Base-by-base conservation (phyloP, 345 rosid genomes). In the Microcos paniculata region DNA sequence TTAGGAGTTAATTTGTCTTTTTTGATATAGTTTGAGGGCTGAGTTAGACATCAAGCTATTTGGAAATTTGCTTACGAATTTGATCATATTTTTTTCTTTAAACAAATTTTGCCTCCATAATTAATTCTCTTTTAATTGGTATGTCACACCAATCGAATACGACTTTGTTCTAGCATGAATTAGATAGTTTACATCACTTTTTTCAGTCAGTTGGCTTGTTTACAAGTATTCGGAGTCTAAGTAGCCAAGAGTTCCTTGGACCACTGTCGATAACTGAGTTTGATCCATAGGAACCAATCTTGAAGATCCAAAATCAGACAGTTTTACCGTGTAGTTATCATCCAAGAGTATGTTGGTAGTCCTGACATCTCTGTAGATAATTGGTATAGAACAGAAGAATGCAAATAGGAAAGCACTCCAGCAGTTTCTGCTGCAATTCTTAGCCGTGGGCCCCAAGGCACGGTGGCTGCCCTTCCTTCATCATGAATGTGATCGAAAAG, bases 111-210 rank as follows among this genome's bases (percentile, higher is more conserved):
- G n/a, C n/a, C n/a, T n/a, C n/a, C n/a, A n/a, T n/a, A n/a, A n/a
- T n/a, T n/a, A n/a, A n/a, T n/a, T n/a, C n/a, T n/a, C n/a, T n/a
- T n/a, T n/a, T n/a, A n/a, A n/a, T n/a, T n/a, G n/a, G n/a, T n/a
- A n/a, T n/a, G n/a, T n/a, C n/a, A n/a, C n/a, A n/a, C n/a, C n/a
- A n/a, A n/a, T n/a, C n/a, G n/a, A n/a, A n/a, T n/a, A n/a, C n/a
- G n/a, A n/a, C n/a, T n/a, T n/a, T n/a, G n/a, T n/a, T n/a, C n/a
- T n/a, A n/a, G n/a, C n/a, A n/a, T n/a, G n/a, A n/a, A n/a, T n/a
- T n/a, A n/a, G n/a, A n/a, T n/a, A n/a, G n/a, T n/a, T n/a, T n/a
- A 87, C 90, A 81, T 87, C 87, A 0, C 90, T 87, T 59, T 85
- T 73, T 30, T 59, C 68, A 18, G 77, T 61, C 30, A 73, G n/a